Evolutionary conservation across 208 protist species (phyloP).

Genomic region (Lotmaria passim): DNA sequence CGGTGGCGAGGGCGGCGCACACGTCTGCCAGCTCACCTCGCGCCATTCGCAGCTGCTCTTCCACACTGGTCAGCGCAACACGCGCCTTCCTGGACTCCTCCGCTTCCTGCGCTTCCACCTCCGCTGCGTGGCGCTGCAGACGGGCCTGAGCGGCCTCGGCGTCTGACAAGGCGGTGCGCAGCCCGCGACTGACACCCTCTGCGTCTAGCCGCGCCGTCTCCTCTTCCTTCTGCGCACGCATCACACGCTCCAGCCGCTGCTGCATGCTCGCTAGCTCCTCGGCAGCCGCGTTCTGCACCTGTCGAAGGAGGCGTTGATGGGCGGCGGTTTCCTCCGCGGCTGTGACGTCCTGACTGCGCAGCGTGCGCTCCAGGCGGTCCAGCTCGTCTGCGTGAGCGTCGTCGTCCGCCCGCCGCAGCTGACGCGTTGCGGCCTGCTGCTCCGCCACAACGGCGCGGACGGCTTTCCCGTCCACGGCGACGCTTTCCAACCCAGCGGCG

Average conservation of each 20-base stretch:
- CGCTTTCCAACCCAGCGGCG: background rate
- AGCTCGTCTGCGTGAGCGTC: constrained; percentile 23
- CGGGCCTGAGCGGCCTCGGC: constrained; percentile 1
- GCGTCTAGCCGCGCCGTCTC: constrained; percentile 1
- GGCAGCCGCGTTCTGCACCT: constrained; percentile 8
- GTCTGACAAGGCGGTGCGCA: constrained; percentile 15
- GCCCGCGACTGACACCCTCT: constrained; percentile 3
- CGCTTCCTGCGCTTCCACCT: constrained; percentile 3
- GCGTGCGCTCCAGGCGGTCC: constrained; percentile 8
- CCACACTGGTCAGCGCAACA: constrained; percentile 3
- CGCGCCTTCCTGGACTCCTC: background rate
- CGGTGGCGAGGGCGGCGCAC: constrained; percentile 1
- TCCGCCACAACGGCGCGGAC: constrained; percentile 3
- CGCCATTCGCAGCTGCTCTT: background rate
- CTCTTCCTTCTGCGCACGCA: constrained; percentile 9
- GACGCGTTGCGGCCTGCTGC: constrained; percentile 17
- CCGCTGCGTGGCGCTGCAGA: constrained; percentile 5
- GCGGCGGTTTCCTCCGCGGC: constrained; percentile 13
- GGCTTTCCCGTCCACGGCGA: background rate
- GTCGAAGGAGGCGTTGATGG: constrained; percentile 20
- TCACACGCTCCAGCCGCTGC: constrained; percentile 9
- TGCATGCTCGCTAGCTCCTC: constrained; percentile 11
- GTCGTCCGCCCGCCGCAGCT: constrained; percentile 16
- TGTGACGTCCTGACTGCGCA: constrained; percentile 14
- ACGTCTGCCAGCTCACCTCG: constrained; percentile 6